Conservation (phyloP, 352 stramenopile genomes). For the Pythium folliculosum region DNA sequence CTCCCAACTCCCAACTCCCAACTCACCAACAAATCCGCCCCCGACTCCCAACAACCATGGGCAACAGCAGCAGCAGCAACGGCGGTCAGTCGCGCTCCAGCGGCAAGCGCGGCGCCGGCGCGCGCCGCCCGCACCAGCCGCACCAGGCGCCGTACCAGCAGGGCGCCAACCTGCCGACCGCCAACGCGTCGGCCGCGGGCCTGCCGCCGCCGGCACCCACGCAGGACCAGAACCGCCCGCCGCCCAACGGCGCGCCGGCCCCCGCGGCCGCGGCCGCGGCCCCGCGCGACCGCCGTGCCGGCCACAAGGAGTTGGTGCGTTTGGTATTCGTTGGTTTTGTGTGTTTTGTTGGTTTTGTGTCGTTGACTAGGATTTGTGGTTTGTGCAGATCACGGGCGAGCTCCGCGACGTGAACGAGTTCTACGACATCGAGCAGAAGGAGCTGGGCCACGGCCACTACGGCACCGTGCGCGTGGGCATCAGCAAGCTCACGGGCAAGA, state of each 20-base stretch:
- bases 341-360: conserved; percentile 1
- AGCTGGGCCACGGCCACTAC: conserved; percentile 93
- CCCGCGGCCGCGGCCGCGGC: conserved; percentile 25
- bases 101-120: conserved; percentile 33
- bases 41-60: conserved; percentile 37
- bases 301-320: conserved; percentile 65
- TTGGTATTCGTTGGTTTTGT: not conserved
- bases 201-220: conserved; percentile 21
- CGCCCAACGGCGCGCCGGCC: conserved; percentile 13
- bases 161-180: too few relatives aligned
- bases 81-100: conserved; percentile 25
- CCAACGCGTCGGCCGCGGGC: conserved; percentile 1
- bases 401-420: conserved; percentile 82
- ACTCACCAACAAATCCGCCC: not conserved
- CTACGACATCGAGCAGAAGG: conserved; percentile 90
- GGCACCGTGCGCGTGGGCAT: conserved; percentile 96
- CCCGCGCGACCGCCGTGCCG: conserved; percentile 55
- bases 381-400: conserved; percentile 77
- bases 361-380: not conserved
- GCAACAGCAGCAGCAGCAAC: conserved; percentile 70
- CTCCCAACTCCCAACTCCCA: not conserved
- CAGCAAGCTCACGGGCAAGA: conserved; percentile 91
- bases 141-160: conserved; percentile 47
- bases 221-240: conserved; percentile 9
- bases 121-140: conserved; percentile 33